phyloP scores from a whole-genome alignment of 257 asterid species.

The Hygrophila difformis region DNA sequence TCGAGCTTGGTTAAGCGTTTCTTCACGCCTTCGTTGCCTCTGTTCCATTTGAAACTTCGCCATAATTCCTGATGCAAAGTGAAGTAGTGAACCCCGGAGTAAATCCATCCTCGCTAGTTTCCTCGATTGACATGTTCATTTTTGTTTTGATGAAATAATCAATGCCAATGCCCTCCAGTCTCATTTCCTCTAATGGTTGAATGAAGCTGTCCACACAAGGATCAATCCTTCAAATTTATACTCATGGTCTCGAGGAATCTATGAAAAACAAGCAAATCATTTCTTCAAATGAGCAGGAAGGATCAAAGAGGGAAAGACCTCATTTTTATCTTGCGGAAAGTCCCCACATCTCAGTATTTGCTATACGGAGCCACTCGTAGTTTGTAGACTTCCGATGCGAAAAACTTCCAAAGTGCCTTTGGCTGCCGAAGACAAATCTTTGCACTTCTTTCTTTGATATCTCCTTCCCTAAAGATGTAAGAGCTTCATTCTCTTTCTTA shows the following conservation, averaged over 20 bases:
- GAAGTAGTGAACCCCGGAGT: no score
- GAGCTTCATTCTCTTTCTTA: not conserved
- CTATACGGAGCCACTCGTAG: not conserved
- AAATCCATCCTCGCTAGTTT: no score
- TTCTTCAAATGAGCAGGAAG: slow-evolving; percentile 7
- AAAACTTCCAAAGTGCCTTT: slow-evolving; percentile 14
- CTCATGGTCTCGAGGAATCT: slow-evolving; percentile 8
- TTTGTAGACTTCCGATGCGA: slow-evolving; percentile 1
- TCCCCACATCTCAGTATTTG: slow-evolving; percentile 11
- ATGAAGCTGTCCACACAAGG: slow-evolving; percentile 14
- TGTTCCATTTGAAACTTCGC: no score
- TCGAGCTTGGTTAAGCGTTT: no score
- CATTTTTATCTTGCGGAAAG: not conserved
- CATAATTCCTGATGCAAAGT: no score
- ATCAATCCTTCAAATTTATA: slow-evolving; percentile 11
- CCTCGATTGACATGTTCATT: no score
- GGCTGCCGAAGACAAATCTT: slow-evolving; percentile 18
- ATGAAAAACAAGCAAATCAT: slow-evolving; percentile 17
- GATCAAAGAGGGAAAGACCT: slow-evolving; percentile 3
- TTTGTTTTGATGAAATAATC: no score
- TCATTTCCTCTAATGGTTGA: slow-evolving; percentile 1
- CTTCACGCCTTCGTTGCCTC: no score
- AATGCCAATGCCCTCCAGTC: slow-evolving; percentile 5
- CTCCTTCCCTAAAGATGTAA: slow-evolving; percentile 1
- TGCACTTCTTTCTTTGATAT: slow-evolving; percentile 20